A percentile compares a stretch with the other conserved stretches of the same genome.
These are phyloP conservation scores for Platanus orientalis DNA, from an alignment of 164 flowering plant genomes.

Conservation along the genomic window DNA sequence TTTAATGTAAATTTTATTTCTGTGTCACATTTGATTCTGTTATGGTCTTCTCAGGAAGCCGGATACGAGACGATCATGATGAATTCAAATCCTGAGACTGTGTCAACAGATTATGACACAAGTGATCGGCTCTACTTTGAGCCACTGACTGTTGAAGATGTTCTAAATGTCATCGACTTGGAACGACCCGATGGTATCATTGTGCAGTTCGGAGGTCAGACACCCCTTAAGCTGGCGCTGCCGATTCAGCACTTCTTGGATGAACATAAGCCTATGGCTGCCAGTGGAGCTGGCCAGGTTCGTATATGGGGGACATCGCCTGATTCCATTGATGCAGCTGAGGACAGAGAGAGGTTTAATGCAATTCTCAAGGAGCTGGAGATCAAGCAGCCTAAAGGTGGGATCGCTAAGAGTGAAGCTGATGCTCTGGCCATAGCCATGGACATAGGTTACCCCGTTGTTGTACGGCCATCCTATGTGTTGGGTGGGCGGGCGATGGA, in stretches of 20 bases:
- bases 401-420: background rate
- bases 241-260: background rate
- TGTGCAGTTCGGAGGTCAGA: slow-evolving; percentile 30
- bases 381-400: background rate
- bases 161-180: slow-evolving; percentile 55
- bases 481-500: slow-evolving; percentile 1
- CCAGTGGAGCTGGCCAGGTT: background rate
- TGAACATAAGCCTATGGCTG: background rate
- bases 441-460: background rate
- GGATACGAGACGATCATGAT: slow-evolving; percentile 77
- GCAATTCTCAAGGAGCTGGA: background rate
- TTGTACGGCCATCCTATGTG: background rate
- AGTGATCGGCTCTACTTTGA: slow-evolving; percentile 82
- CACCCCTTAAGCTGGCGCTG: background rate
- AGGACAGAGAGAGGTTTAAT: background rate
- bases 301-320: background rate
- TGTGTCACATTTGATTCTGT: background rate
- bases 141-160: slow-evolving; percentile 74
- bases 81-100: slow-evolving; percentile 84
- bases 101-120: slow-evolving; percentile 79
- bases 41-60: slow-evolving; percentile 37
- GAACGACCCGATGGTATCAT: slow-evolving; percentile 50
- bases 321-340: slow-evolving; percentile 2
- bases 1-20: background rate
- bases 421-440: slow-evolving; percentile 1